Evolutionary conservation across 495 filamentous ascomycete genomes (phyloP).

Genomic region (Aspergillus baeticus): DNA sequence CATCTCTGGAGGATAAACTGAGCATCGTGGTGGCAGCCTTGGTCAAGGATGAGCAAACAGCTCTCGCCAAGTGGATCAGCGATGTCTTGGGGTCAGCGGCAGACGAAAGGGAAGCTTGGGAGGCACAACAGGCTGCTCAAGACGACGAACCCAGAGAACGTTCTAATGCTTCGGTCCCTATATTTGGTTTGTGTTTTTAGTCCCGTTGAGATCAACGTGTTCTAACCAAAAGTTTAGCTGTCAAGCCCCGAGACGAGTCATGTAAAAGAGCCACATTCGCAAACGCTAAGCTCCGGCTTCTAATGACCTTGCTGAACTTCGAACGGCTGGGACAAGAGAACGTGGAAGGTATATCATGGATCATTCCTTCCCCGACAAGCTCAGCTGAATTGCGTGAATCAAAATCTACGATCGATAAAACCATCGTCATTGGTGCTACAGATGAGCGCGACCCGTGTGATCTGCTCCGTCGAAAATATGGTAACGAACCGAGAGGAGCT

Average conservation of each 20-base stretch:
- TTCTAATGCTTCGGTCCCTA: constrained; percentile 35
- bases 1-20: constrained; percentile 66
- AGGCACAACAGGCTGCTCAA: constrained; percentile 62
- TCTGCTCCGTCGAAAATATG: constrained; percentile 69
- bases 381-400: constrained; percentile 61
- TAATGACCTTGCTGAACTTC: constrained; percentile 75
- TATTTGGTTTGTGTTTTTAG: constrained; percentile 38
- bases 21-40: constrained; percentile 75
- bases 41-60: constrained; percentile 69
- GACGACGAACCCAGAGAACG: constrained; percentile 39
- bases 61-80: constrained; percentile 81
- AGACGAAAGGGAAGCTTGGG: constrained; percentile 77
- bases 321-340: constrained; percentile 66
- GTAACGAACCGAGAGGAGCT: constrained; percentile 40
- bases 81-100: constrained; percentile 63
- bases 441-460: constrained; percentile 63
- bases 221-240: constrained; percentile 41
- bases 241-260: constrained; percentile 68
- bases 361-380: constrained; percentile 66
- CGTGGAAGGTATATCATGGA: constrained; percentile 75
- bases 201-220: background rate
- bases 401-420: constrained; percentile 63
- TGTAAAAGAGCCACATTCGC: constrained; percentile 76
- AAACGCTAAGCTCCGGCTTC: constrained; percentile 83
- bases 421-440: constrained; percentile 70